phyloP scores from a whole-genome alignment of 805 yeast genomes.

The Yamadazyma endophytica region DNA sequence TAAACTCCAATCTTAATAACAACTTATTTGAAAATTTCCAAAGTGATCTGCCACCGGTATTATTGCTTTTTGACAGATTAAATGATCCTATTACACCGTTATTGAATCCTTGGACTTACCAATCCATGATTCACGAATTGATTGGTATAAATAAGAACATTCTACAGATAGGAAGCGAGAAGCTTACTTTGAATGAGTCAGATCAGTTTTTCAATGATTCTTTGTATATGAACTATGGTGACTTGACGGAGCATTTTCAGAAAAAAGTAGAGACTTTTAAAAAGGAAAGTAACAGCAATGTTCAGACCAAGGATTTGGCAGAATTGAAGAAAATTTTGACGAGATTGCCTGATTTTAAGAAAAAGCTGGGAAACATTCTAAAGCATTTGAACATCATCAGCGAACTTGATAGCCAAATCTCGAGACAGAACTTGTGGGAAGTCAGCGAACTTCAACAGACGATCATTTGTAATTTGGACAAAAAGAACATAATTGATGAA shows the following conservation, averaged over 20 bases:
- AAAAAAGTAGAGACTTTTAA: slow-evolving; percentile 81
- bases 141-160: slow-evolving; percentile 79
- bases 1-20: slow-evolving; percentile 49
- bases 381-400: slow-evolving; percentile 90
- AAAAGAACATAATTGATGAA: slow-evolving; percentile 38
- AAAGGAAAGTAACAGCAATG: slow-evolving; percentile 68
- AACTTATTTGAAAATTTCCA: slow-evolving; percentile 64
- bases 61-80: slow-evolving; percentile 75
- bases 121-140: slow-evolving; percentile 93
- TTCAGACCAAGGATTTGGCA: slow-evolving; percentile 63
- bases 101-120: slow-evolving; percentile 95
- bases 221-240: slow-evolving; percentile 91
- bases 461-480: slow-evolving; percentile 53
- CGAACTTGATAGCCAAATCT: slow-evolving; percentile 76
- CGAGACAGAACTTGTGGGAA: slow-evolving; percentile 65
- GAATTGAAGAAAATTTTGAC: slow-evolving; percentile 91
- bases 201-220: slow-evolving; percentile 78
- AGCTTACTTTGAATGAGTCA: slow-evolving; percentile 49
- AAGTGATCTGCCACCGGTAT: slow-evolving; percentile 67
- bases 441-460: slow-evolving; percentile 89
- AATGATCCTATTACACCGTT: slow-evolving; percentile 94
- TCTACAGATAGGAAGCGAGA: slow-evolving; percentile 56
- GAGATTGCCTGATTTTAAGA: slow-evolving; percentile 90
- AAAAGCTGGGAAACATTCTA: slow-evolving; percentile 79
- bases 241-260: slow-evolving; percentile 83